These are phyloP conservation scores for Poterioochromonas sp. DNA, from an alignment of 352 stramenopile species.

Conservation along the genomic window DNA sequence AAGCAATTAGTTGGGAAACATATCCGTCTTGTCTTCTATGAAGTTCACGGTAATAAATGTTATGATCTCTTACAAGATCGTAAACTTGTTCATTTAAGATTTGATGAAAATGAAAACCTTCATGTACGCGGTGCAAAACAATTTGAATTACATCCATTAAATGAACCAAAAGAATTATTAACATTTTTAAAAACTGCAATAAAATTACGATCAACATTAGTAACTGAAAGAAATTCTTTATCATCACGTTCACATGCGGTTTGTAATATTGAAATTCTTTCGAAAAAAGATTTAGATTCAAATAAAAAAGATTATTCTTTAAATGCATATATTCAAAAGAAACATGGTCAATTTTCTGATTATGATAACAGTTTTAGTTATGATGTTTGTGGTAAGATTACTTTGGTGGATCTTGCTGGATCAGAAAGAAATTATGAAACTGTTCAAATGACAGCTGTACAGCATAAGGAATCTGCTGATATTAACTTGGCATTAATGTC, in stretches of 20 bases:
- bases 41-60: constrained; percentile 47
- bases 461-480: constrained; percentile 46
- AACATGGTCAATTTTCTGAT: not conserved
- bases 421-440: constrained; percentile 52
- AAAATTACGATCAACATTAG: not conserved
- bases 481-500: constrained; percentile 49
- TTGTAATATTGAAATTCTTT: constrained; percentile 41
- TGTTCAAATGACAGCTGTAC: constrained; percentile 36
- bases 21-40: constrained; percentile 44
- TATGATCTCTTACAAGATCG: constrained; percentile 30
- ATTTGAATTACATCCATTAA: not conserved
- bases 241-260: constrained; percentile 47
- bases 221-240: constrained; percentile 39
- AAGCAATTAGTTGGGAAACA: constrained; percentile 10
- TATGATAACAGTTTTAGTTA: not conserved
- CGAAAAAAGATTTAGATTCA: too few species aligned
- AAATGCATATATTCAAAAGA: not conserved
- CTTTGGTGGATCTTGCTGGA: constrained; percentile 48
- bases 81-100: constrained; percentile 23
- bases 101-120: constrained; percentile 36
- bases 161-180: not conserved
- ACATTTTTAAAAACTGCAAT: constrained; percentile 3
- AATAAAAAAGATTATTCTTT: constrained; percentile 27
- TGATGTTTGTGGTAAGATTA: constrained; percentile 29
- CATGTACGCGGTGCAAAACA: constrained; percentile 26